Evolutionary conservation across 2,329 filamentous ascomycete species (phyloP).

Genomic region (Pseudogymnoascus sp.): DNA sequence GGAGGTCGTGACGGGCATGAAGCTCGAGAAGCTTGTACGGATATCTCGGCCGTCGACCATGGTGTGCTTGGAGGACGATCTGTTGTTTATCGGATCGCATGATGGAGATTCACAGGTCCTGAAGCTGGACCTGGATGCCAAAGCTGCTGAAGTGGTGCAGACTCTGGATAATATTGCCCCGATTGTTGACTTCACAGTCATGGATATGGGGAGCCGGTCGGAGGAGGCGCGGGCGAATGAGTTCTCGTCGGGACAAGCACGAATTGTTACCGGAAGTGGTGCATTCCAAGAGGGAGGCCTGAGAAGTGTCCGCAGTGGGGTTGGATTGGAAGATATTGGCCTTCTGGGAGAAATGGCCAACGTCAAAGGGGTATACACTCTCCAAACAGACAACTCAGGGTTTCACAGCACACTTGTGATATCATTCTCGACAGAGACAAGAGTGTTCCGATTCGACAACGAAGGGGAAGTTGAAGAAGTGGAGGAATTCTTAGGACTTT

Average conservation of each 20-base stretch:
- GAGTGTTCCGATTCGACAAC: conserved; percentile 67
- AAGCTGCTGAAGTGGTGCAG: conserved; percentile 52
- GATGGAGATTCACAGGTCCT: conserved; percentile 87
- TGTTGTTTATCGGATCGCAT: conserved; percentile 84
- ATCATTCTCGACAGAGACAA: conserved; percentile 75
- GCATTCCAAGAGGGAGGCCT: conserved; percentile 83
- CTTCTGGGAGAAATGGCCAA: conserved; percentile 70
- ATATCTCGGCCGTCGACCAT: conserved; percentile 71
- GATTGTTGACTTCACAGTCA: conserved; percentile 86
- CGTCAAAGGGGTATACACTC: conserved; percentile 63
- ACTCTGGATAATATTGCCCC: conserved; percentile 79
- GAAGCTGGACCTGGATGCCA: conserved; percentile 45
- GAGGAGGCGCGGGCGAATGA: conserved; percentile 45
- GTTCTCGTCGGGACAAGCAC: conserved; percentile 77
- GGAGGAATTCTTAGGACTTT: conserved; percentile 63
- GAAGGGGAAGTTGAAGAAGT: conserved; percentile 81
- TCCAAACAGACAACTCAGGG: conserved; percentile 42
- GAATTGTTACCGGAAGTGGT: conserved; percentile 87
- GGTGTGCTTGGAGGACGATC: conserved; percentile 64
- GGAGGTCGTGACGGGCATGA: conserved; percentile 59
- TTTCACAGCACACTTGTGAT: conserved; percentile 65
- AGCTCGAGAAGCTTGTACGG: conserved; percentile 53
- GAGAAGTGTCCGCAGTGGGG: conserved; percentile 84
- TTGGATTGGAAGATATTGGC: conserved; percentile 82
- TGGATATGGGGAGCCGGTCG: conserved; percentile 80